Evolutionary conservation across 1,284 basidiomycete genomes (phyloP).

Genomic region (Heterobasidion occidentale): DNA sequence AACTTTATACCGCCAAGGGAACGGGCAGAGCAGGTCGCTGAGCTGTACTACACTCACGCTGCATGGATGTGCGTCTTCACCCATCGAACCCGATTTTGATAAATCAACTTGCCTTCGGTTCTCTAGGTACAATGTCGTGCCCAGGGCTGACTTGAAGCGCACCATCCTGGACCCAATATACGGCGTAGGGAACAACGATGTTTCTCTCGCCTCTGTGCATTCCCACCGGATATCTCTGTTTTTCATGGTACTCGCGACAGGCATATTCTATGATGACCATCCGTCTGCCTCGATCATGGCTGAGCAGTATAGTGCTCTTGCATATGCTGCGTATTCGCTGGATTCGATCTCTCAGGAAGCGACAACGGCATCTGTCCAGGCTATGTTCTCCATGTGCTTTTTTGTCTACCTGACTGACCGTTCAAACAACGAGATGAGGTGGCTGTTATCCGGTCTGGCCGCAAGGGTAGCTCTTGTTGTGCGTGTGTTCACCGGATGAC

Average conservation of each 20-base stretch:
- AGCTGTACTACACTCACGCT: slow-evolving; percentile 34
- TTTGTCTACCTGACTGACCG: slow-evolving; percentile 37
- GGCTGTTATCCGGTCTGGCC: slow-evolving; percentile 38
- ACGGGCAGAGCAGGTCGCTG: slow-evolving; percentile 28
- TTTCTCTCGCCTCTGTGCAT: slow-evolving; percentile 27
- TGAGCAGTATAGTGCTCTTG: slow-evolving; percentile 34
- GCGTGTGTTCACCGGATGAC: slow-evolving; percentile 13
- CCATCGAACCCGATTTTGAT: neutral
- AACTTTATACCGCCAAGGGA: slow-evolving; percentile 32
- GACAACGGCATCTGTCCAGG: slow-evolving; percentile 37
- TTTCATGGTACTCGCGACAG: slow-evolving; percentile 39
- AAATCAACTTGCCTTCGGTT: neutral
- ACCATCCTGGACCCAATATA: slow-evolving; percentile 35
- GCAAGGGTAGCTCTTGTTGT: slow-evolving; percentile 37
- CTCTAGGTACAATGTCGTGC: slow-evolving; percentile 35
- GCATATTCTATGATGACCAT: slow-evolving; percentile 31
- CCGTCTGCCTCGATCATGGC: slow-evolving; percentile 20
- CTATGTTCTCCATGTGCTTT: slow-evolving; percentile 36
- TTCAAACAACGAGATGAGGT: slow-evolving; percentile 35
- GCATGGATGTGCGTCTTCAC: slow-evolving; percentile 37
- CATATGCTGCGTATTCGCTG: slow-evolving; percentile 38
- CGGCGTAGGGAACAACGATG: slow-evolving; percentile 18
- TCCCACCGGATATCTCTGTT: slow-evolving; percentile 41
- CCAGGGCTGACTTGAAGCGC: slow-evolving; percentile 28
- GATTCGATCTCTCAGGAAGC: slow-evolving; percentile 34